A percentile compares a stretch with the other conserved stretches of the same genome.
These are phyloP conservation scores for Ophiocordyceps camponoti-leonardi DNA, from an alignment of 2,329 filamentous ascomycete species.

Conservation along the genomic window DNA sequence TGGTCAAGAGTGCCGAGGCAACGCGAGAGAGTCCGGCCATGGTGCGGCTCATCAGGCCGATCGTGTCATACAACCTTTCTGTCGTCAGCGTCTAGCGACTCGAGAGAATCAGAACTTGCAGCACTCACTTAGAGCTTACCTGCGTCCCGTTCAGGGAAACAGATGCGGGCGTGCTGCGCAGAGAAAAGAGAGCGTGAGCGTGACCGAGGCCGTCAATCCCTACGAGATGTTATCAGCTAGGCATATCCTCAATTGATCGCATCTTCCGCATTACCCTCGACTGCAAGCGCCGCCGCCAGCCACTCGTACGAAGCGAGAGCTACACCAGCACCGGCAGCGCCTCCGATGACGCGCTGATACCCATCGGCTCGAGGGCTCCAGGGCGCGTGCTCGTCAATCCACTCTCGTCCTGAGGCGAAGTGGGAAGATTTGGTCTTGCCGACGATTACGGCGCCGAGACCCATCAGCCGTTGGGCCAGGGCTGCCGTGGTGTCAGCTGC, in stretches of 20 bases:
- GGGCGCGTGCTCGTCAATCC: conserved; percentile 20
- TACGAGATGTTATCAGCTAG: not conserved
- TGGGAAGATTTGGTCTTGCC: conserved; percentile 35
- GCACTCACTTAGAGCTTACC: conserved; percentile 7
- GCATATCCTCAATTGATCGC: not conserved
- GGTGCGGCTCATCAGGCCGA: conserved; percentile 9
- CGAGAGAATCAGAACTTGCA: not conserved
- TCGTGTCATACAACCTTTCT: conserved; percentile 6
- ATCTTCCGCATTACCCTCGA: conserved; percentile 13
- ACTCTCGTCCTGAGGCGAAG: conserved; percentile 25
- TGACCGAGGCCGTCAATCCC: not conserved
- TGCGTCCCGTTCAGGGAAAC: conserved; percentile 4
- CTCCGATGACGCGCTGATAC: conserved; percentile 18
- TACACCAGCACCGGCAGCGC: conserved; percentile 20
- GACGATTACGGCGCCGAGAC: conserved; percentile 38
- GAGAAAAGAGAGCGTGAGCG: conserved; percentile 13
- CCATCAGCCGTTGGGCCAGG: conserved; percentile 35
- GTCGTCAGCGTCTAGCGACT: not conserved
- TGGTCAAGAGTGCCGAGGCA: conserved; percentile 5
- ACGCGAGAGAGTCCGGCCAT: conserved; percentile 9
- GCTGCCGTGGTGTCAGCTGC: conserved; percentile 25
- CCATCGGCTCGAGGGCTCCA: conserved; percentile 30
- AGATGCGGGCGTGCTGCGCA: conserved; percentile 7
- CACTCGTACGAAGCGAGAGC: conserved; percentile 22
- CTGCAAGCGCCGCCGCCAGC: conserved; percentile 18